Percentiles rank a stretch among this genome's conserved stretches.
Evolutionary conservation across 176 grass and related monocot species (phyloP).

Genomic region (Aegilops umbellulata): DNA sequence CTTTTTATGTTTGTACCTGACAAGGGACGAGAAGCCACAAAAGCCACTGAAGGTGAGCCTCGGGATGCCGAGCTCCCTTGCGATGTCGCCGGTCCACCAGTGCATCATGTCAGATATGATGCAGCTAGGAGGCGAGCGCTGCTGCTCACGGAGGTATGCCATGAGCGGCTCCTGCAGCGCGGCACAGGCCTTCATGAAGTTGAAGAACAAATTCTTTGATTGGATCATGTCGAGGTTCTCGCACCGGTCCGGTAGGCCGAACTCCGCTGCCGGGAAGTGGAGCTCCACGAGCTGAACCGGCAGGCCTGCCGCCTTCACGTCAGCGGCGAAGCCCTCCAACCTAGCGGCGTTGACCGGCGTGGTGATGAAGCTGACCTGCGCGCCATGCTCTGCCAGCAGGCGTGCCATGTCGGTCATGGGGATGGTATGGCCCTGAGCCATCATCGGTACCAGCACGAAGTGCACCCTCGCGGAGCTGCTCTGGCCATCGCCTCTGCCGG

Average conservation of each 20-base stretch:
- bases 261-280: constrained; percentile 44
- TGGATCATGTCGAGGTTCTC: constrained; percentile 56
- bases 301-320: neutral
- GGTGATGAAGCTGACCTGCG: constrained; percentile 59
- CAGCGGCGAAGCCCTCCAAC: constrained; percentile 17
- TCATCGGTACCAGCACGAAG: constrained; percentile 51
- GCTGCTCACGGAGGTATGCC: constrained; percentile 33
- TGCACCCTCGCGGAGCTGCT: neutral
- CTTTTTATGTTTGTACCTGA: constrained; percentile 19
- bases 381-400: constrained; percentile 52
- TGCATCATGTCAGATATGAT: constrained; percentile 54
- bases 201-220: neutral
- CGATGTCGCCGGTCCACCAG: constrained; percentile 53
- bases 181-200: constrained; percentile 43
- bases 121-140: constrained; percentile 40
- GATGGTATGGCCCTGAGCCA: constrained; percentile 69
- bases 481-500: neutral
- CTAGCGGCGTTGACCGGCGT: constrained; percentile 56
- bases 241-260: constrained; percentile 52
- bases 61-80: constrained; percentile 55
- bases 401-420: constrained; percentile 67
- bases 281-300: constrained; percentile 44
- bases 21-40: constrained; percentile 46
- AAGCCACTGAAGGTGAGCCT: constrained; percentile 55
- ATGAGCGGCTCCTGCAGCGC: constrained; percentile 47